A percentile compares a stretch with the other conserved stretches of the same genome.
Evolutionary conservation across 2,329 filamentous ascomycete genomes (phyloP).

Genomic region (Pezicula neosporulosa): DNA sequence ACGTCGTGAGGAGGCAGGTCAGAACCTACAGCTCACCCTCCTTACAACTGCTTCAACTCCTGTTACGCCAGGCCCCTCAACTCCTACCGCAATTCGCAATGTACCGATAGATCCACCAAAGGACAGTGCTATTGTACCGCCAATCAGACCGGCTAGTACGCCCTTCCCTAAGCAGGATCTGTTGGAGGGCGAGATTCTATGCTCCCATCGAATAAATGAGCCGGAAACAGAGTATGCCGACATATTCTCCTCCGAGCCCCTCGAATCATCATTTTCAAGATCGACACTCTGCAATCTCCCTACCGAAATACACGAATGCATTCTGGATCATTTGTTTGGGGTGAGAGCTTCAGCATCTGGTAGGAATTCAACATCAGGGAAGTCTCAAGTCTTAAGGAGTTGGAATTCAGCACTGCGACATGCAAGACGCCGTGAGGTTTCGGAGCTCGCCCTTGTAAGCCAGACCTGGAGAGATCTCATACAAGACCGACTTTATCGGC

Average conservation of each 20-base stretch:
- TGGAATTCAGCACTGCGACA: constrained; percentile 65
- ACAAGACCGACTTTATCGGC: constrained; percentile 69
- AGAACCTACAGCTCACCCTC: constrained; percentile 15
- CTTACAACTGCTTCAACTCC: constrained; percentile 28
- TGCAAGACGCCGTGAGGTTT: constrained; percentile 63
- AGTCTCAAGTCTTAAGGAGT: constrained; percentile 46
- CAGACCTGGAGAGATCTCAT: constrained; percentile 63
- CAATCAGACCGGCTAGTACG: constrained; percentile 27
- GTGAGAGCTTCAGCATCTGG: constrained; percentile 60
- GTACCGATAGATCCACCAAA: constrained; percentile 21
- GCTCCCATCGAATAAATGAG: constrained; percentile 10
- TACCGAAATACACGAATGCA: constrained; percentile 68
- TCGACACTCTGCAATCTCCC: constrained; percentile 46
- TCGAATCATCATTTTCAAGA: constrained; percentile 4
- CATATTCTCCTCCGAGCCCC: constrained; percentile 2
- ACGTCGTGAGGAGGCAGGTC: constrained; percentile 15
- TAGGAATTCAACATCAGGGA: constrained; percentile 52
- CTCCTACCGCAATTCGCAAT: constrained; percentile 22
- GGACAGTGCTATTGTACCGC: constrained; percentile 22
- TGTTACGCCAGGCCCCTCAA: constrained; percentile 27
- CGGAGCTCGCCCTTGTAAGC: constrained; percentile 60
- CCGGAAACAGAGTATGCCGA: constrained; percentile 9
- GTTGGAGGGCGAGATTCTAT: constrained; percentile 22
- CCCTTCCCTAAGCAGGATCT: constrained; percentile 28
- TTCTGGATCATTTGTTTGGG: constrained; percentile 69